Conservation (phyloP, 768 basidiomycete genomes). For the Naganishia friedmannii region DNA sequence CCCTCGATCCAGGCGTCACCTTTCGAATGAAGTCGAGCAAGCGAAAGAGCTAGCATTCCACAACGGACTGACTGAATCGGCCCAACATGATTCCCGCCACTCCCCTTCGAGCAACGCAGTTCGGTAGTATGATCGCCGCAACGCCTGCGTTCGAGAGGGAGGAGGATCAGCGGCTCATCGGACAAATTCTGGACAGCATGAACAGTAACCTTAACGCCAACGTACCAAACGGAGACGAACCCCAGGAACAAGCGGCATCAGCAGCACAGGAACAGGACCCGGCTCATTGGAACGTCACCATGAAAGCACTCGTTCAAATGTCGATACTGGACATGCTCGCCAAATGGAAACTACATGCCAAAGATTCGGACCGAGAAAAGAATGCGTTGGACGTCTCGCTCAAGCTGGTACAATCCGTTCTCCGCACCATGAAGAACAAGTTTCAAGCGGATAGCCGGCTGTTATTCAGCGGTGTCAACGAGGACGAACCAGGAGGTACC, state of each 20-base stretch:
- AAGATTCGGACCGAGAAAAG: background rate
- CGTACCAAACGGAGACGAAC: background rate
- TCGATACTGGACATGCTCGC: constrained; percentile 24
- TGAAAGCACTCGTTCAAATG: constrained; percentile 24
- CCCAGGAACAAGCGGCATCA: background rate
- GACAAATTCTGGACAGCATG: constrained; percentile 22
- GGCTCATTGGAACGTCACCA: constrained; percentile 18
- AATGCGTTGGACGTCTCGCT: constrained; percentile 6
- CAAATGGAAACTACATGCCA: background rate
- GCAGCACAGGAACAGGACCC: constrained; percentile 5
- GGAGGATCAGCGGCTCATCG: constrained; percentile 24
- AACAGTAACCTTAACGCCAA: constrained; percentile 14
- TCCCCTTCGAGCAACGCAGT: constrained; percentile 22
- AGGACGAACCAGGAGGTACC: constrained; percentile 3
- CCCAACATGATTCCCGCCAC: constrained; percentile 25
- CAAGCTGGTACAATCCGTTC: constrained; percentile 13
- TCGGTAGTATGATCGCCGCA: constrained; percentile 24
- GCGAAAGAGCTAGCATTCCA: background rate
- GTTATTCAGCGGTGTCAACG: constrained; percentile 8
- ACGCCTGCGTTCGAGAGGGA: constrained; percentile 22
- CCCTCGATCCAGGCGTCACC: background rate
- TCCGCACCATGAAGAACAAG: constrained; percentile 4
- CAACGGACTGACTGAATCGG: background rate
- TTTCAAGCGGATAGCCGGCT: constrained; percentile 8
- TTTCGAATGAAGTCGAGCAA: constrained; percentile 1